Base-by-base conservation (phyloP, 306 rosid genomes). In the Rosa multiflora region DNA sequence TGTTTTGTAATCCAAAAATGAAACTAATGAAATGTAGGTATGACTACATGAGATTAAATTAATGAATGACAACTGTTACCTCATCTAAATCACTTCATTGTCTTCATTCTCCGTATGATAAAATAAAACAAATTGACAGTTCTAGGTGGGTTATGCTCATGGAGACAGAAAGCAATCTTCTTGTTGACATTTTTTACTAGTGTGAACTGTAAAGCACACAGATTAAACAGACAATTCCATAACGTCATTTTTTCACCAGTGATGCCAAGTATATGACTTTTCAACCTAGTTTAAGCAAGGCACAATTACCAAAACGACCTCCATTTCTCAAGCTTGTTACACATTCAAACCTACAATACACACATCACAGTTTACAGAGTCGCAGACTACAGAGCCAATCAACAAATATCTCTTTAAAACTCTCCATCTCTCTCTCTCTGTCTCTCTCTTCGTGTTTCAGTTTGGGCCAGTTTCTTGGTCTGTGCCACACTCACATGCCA, bases 371-470 rank as follows among this genome's bases (percentile, higher is more conserved):
- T 75, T 74, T 68, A 84, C 58, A 61, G 84, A 69, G 84, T 82
- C 84, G 83, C 86, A 80, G 87, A 23, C 81, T 71, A 78, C 76
- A 67, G 83, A 89, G 86, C 91, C 89, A 85, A 90, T 85, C 85
- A 84, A 85, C 80, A 87, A 88, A 91, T 86, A 89, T 88, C 91
- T 88, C 86, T 79, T 79, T 47, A 39, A 67, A 67, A 67, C 84
- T 76, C 85, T 82, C 67, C 82, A 13, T 61, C 71, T 77, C 67
- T 75, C 82, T 63, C n/a, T 53, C 68, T 75, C 64, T 75, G 87
- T 83, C 46, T 76, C 66, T 69, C 82, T 81, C 81, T 77, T 47
- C 73, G 20, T n/a, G 37, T 82, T 82, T 78, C 80, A 88, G 83
- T 87, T 77, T 86, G 79, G 77, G 73, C 83, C 70, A 40, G 39